Percentiles rank a stretch among this genome's conserved stretches.
Conservation (phyloP, 2,329 filamentous ascomycete species). For the Fusarium sp. region DNA sequence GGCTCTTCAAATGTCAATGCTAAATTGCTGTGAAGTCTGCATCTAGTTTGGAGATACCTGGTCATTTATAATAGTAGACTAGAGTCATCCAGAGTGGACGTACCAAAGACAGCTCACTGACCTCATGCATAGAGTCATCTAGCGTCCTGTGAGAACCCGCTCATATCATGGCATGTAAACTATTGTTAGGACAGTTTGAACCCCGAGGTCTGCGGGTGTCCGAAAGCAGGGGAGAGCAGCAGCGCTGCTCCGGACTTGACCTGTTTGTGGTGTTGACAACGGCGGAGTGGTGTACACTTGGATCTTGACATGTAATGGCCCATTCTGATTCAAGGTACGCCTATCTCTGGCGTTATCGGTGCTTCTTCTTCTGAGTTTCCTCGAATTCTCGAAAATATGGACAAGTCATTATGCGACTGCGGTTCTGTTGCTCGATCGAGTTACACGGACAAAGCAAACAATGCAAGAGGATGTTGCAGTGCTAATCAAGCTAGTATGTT, state of each 20-base stretch:
- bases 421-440: background rate
- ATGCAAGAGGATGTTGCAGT: slow-evolving; percentile 2
- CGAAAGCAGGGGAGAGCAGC: slow-evolving; percentile 13
- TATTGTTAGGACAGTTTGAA: slow-evolving; percentile 4
- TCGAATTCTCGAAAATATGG: background rate
- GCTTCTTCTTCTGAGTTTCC: background rate
- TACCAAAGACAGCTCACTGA: slow-evolving; percentile 1
- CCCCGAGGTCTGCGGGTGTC: slow-evolving; percentile 27
- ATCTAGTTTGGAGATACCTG: background rate
- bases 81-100: background rate
- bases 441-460: background rate
- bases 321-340: background rate
- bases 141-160: slow-evolving; percentile 9
- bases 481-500: slow-evolving; percentile 10
- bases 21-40: background rate
- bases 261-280: slow-evolving; percentile 15
- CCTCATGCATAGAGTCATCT: background rate
- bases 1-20: background rate
- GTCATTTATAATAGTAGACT: background rate
- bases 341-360: background rate
- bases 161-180: slow-evolving; percentile 10
- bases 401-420: background rate
- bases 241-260: slow-evolving; percentile 1
- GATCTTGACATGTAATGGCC: background rate
- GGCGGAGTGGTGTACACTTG: background rate